These are phyloP conservation scores for Suillus occidentalis DNA, from an alignment of 768 basidiomycete species.

Conservation along the genomic window DNA sequence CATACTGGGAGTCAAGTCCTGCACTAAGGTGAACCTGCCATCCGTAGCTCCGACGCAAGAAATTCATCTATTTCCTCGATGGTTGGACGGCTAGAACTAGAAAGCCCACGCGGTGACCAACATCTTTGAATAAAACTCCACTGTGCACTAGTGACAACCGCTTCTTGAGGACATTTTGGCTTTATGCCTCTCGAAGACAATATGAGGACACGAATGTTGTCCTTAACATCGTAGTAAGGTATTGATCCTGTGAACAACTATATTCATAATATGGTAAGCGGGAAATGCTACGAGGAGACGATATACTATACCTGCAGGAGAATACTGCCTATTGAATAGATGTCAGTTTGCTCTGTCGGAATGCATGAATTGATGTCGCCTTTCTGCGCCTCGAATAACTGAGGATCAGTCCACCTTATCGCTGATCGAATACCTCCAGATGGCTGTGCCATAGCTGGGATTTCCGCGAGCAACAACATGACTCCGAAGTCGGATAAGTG, in stretches of 20 bases:
- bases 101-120: constrained; percentile 1
- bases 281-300: not conserved
- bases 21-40: not conserved
- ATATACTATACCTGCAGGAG: constrained; percentile 9
- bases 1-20: not conserved
- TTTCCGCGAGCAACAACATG: constrained; percentile 2
- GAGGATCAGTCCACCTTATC: constrained; percentile 9
- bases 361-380: not conserved
- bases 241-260: constrained; percentile 10
- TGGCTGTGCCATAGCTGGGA: not conserved
- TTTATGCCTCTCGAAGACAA: not conserved
- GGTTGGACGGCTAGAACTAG: not conserved
- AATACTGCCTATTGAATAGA: constrained; percentile 9
- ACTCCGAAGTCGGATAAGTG: constrained; percentile 6
- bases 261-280: not conserved
- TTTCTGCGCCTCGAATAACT: not conserved
- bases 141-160: not conserved
- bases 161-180: not conserved
- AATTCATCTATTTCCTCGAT: constrained; percentile 6
- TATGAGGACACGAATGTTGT: not conserved
- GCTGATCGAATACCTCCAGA: not conserved
- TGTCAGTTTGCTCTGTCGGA: constrained; percentile 2
- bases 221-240: constrained; percentile 6
- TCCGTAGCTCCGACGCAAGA: not conserved
- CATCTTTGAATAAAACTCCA: constrained; percentile 11